Conservation (phyloP, 2,329 filamentous ascomycete species). For the Ophiostoma triangulosporum region DNA sequence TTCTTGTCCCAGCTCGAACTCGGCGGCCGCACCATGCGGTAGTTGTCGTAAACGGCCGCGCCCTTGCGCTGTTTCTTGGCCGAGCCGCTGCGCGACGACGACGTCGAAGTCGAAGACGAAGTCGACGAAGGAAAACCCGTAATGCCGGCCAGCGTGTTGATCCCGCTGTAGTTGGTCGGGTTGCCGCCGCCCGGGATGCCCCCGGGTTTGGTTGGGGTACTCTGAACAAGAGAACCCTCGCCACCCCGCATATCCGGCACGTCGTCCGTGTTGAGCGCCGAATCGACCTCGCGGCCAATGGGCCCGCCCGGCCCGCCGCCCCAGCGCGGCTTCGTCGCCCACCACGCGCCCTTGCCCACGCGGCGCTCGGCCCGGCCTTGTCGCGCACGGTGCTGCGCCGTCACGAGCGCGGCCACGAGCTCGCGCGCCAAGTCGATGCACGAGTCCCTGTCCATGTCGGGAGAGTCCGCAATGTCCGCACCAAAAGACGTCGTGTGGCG, state of each 20-base stretch:
- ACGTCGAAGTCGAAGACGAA: background rate
- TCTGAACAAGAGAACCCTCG: background rate
- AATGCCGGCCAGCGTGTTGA: background rate
- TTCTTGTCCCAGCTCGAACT: slow-evolving; percentile 47
- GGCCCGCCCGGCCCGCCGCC: slow-evolving; percentile 49
- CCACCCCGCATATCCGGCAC: slow-evolving; percentile 25
- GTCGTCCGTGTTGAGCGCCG: slow-evolving; percentile 22
- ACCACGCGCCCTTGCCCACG: slow-evolving; percentile 47
- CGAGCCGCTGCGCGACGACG: background rate
- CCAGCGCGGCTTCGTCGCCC: slow-evolving; percentile 47
- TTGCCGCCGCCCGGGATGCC: background rate
- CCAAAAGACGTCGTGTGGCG: slow-evolving; percentile 42
- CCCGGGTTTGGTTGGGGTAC: background rate
- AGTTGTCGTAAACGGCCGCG: slow-evolving; percentile 47
- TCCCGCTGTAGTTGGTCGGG: background rate
- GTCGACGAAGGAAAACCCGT: background rate
- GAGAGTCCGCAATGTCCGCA: no score
- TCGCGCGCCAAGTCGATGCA: slow-evolving; percentile 49
- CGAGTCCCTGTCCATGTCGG: slow-evolving; percentile 32
- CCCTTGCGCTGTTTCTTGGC: slow-evolving; percentile 40
- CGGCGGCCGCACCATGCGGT: slow-evolving; percentile 47
- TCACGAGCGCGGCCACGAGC: slow-evolving; percentile 44
- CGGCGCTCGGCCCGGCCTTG: slow-evolving; percentile 42
- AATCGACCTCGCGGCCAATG: slow-evolving; percentile 46
- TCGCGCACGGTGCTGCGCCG: slow-evolving; percentile 49